Evolutionary conservation across 148 eudicot species (phyloP).

Genomic region (Hydrangea macrophylla): DNA sequence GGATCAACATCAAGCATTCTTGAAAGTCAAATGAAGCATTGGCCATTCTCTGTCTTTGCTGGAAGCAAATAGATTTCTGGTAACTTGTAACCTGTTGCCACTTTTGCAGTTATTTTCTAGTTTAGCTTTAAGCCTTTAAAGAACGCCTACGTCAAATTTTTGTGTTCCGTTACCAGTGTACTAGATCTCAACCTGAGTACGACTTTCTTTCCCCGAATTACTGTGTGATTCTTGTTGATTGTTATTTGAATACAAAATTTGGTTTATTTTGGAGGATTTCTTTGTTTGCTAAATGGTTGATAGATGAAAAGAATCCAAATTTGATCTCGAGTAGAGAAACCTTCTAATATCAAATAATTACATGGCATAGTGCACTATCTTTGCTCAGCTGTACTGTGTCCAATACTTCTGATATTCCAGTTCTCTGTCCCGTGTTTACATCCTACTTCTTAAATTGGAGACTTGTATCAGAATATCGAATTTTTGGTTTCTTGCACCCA

Average conservation of each 20-base stretch:
- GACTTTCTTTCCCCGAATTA: background rate
- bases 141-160: background rate
- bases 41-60: background rate
- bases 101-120: background rate
- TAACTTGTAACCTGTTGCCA: background rate
- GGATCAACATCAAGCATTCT: slow-evolving; percentile 9
- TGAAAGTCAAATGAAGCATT: background rate
- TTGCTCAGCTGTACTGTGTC: too few relatives aligned
- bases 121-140: background rate
- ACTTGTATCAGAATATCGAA: too few relatives aligned
- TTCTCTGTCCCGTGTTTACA: too few relatives aligned
- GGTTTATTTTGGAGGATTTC: background rate
- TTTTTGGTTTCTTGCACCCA: too few relatives aligned
- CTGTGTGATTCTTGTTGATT: background rate
- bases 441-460: too few relatives aligned
- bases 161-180: background rate
- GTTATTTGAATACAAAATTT: too few relatives aligned
- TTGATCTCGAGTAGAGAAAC: background rate
- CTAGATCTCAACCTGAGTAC: background rate
- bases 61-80: background rate
- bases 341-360: background rate
- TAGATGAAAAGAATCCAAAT: background rate
- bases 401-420: too few relatives aligned
- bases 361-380: background rate
- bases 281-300: background rate